Base-by-base conservation (phyloP, 257 asterid genomes). In the Osmanthus fragrans region DNA sequence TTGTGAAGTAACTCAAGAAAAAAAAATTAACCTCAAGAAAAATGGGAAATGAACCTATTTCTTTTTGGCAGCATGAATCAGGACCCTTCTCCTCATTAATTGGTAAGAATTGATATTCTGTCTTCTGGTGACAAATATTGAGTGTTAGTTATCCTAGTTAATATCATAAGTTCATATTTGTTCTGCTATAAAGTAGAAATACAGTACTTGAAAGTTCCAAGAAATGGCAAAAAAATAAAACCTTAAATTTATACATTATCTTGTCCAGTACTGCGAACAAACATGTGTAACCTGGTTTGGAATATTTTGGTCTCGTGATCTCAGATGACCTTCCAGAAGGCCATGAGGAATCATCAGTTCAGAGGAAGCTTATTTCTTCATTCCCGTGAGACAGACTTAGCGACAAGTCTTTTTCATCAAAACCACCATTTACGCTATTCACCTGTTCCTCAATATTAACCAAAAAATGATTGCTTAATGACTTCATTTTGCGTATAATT, bases 21-120 rank as follows among this genome's bases (percentile, higher is more conserved):
- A 39, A 70, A 60, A 23, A 23, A 60, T 33, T 49, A 66, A 87
- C 91, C 89, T 87, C 81, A 3, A 87, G 85, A 71, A 75, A 77
- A 81, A 87, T 87, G 42, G 70, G 78, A 47, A 81, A 74, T 54
- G 84, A 79, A 54, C 81, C 84, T 49, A 80, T 54, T 73, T 70
- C 76, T 18, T 45, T 77, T 85, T 73, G 73, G 23, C 77, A 73
- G 65, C 81, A 82, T 74, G 81, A 63, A 32, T 79, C 76, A 25
- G 73, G 21, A 74, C 76, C 81, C 18, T 78, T 84, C 27, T 78
- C 84, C 71, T 73, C 81, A 60, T 78, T 80, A 12, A 34, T 56
- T 39, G 76, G 29, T 49, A 39, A 37, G 29, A 81, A 23, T 72
- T 70, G 45, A 79, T 75, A 13, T 72, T 13, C 3, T 72, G 21